phyloP scores from a whole-genome alignment of 2,329 filamentous ascomycete species.

The Cercospora brassicicola region DNA sequence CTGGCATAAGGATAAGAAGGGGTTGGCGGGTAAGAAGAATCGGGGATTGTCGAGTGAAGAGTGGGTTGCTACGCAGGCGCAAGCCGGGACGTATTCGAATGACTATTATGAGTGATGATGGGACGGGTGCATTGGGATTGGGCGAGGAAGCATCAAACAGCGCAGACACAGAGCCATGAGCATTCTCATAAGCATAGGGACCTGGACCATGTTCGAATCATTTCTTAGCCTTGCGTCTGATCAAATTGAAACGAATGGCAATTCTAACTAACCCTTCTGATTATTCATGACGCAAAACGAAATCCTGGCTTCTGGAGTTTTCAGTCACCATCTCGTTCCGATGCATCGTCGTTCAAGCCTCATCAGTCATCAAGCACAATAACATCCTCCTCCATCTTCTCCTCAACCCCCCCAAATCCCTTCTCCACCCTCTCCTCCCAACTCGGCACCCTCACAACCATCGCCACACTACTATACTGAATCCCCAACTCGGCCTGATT shows the following conservation, averaged over 20 bases:
- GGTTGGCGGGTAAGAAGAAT: slow-evolving; percentile 47
- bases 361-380: not conserved
- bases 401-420: not conserved
- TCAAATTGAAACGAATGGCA: no score
- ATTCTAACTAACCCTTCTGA: no score
- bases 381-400: not conserved
- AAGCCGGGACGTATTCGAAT: slow-evolving; percentile 45
- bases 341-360: not conserved
- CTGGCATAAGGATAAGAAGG: slow-evolving; percentile 48
- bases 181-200: no score
- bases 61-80: slow-evolving; percentile 51
- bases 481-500: not conserved
- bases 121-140: no score
- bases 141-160: no score
- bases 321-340: no score
- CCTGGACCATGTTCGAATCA: no score
- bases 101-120: slow-evolving; percentile 35
- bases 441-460: not conserved
- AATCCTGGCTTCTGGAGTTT: no score
- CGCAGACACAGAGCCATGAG: no score
- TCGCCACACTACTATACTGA: not conserved
- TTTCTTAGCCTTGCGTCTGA: no score
- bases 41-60: slow-evolving; percentile 50
- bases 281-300: no score
- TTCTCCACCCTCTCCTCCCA: not conserved